Base-by-base conservation (phyloP, 2,329 filamentous ascomycete species). In the Fusarium poae region DNA sequence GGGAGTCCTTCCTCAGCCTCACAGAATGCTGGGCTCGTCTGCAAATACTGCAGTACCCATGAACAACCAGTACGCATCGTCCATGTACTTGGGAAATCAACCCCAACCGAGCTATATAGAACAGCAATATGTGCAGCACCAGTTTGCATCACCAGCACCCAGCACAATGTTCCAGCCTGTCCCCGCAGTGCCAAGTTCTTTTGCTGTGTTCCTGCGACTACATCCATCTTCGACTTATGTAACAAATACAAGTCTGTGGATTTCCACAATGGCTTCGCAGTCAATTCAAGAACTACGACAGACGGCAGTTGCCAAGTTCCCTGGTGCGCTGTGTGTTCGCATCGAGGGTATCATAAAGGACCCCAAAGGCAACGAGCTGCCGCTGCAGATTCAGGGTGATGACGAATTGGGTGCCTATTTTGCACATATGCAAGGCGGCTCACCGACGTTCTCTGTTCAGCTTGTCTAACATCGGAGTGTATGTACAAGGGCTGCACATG, bases 331-430 rank as follows among this genome's bases (percentile, higher is more conserved):
- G 16, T 87, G 91, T 51, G 79, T 85, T 34, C 85, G 84, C 29
- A 83, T 94, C 18, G 88, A 93, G 72, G 92, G 91, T 4, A 79
- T 92, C 27, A 82, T 92, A 51, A 87, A 86, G 72, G 84, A 88
- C 72, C 83, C 80, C 16, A 83, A 83, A 67, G 88, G 86, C 7
- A 83, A 83, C 50, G 90, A 92, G 74, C 82, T 91, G 44, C 82
- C 82, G 18, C 85, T 92, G 72, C 80, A 84, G 57, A 90, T 95
- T 71, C 89, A 90, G 56, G 85, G 89, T 40, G 90, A 94, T 71
- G 86, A 88, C 65, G 91, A 95, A 79, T 77, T 96, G 65, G 85
- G 85, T 62, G 90, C 89, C 1, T 95, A 94, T 78, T 78, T 96
- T 69, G 83, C 85, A 46, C 90, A 92, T 75, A 82, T 90, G 27